Conservation (phyloP, 441 rosid genomes). For the Mallotus japonicus region DNA sequence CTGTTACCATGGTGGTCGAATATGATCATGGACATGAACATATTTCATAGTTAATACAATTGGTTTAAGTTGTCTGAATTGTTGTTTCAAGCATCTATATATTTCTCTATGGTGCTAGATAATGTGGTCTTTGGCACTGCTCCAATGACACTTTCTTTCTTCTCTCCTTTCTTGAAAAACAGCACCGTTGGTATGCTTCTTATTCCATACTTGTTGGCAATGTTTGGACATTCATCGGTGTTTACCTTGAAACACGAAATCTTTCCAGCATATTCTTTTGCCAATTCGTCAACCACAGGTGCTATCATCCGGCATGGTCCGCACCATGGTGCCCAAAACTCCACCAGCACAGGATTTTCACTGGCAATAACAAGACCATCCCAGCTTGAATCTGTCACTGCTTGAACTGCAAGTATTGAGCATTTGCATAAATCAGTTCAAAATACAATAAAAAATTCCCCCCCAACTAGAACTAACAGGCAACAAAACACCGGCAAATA, state of each 20-base stretch:
- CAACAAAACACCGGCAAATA: too few species aligned
- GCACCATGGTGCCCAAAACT: conserved; percentile 84
- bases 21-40: too few species aligned
- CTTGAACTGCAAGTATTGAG: conserved; percentile 41
- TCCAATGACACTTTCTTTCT: conserved; percentile 69
- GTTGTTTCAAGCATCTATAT: conserved; percentile 34
- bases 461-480: too few species aligned
- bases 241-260: conserved; percentile 56
- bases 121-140: conserved; percentile 66
- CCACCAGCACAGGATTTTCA: conserved; percentile 56
- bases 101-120: conserved; percentile 52
- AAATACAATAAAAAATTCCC: too few species aligned
- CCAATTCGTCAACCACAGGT: conserved; percentile 54
- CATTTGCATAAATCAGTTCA: not conserved
- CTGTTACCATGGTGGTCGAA: not conserved
- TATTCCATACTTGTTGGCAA: conserved; percentile 53
- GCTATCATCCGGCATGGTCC: conserved; percentile 78
- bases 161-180: conserved; percentile 64
- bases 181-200: conserved; percentile 72
- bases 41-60: too few species aligned
- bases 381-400: conserved; percentile 60
- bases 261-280: conserved; percentile 60
- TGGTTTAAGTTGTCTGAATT: not conserved
- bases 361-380: conserved; percentile 34
- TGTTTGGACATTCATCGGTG: conserved; percentile 60